phyloP scores from a whole-genome alignment of 768 basidiomycete genomes.

The Suillus tomentosus region DNA sequence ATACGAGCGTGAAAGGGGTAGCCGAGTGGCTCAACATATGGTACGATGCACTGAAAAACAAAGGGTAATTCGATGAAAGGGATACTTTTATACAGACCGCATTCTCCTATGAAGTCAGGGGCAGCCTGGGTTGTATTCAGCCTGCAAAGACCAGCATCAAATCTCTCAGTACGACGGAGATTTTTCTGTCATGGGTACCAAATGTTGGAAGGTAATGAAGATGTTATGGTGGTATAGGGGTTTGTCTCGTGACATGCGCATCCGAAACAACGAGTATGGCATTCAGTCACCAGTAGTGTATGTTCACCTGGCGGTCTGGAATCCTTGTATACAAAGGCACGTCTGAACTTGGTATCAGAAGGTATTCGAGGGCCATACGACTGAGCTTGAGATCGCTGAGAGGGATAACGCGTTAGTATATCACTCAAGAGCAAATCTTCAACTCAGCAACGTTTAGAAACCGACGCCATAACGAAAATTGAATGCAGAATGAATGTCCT shows the following conservation, averaged over 20 bases:
- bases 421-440: background rate
- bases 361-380: no score
- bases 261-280: background rate
- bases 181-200: background rate
- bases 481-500: background rate
- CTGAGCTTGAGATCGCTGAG: no score
- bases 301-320: background rate
- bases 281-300: background rate
- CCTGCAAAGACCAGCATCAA: slow-evolving; percentile 54
- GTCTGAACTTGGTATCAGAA: background rate
- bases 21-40: no score
- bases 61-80: no score
- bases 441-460: no score
- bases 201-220: no score
- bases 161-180: slow-evolving; percentile 49
- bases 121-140: slow-evolving; percentile 36
- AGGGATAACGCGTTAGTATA: no score
- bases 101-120: slow-evolving; percentile 38
- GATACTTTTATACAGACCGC: slow-evolving; percentile 35
- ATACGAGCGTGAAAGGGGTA: no score
- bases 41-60: no score
- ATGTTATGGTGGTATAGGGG: background rate
- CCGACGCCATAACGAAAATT: background rate
- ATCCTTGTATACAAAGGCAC: background rate
- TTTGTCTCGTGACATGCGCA: background rate